Percentiles rank a stretch among this genome's conserved stretches.
Conservation (phyloP, 2,329 filamentous ascomycete genomes). For the Cytospora paraplurivora region DNA sequence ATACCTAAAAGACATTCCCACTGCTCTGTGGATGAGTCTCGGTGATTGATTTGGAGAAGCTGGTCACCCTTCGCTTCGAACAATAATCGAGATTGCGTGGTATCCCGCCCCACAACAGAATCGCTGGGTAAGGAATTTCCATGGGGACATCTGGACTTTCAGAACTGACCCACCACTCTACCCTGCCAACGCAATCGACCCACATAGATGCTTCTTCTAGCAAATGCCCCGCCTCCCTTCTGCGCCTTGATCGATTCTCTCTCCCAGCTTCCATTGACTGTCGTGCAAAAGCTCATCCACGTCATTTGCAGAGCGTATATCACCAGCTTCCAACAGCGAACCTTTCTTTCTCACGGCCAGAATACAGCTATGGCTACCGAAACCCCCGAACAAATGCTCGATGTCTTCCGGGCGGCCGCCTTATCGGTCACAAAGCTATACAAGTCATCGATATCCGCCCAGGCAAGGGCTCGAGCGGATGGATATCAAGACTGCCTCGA, state of each 20-base stretch:
- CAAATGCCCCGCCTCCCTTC: conserved; percentile 24
- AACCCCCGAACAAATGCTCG: conserved; percentile 68
- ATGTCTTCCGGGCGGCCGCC: conserved; percentile 89
- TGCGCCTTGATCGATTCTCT: conserved; percentile 16
- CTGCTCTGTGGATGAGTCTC: background rate
- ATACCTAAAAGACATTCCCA: background rate
- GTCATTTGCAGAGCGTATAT: conserved; percentile 32
- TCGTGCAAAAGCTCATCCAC: conserved; percentile 1
- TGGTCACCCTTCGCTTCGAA: conserved; percentile 13
- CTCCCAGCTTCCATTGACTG: conserved; percentile 7
- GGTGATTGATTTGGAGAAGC: conserved; percentile 5
- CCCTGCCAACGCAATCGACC: conserved; percentile 25
- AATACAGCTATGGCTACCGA: conserved; percentile 44
- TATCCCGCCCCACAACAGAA: conserved; percentile 9
- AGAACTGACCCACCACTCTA: conserved; percentile 13
- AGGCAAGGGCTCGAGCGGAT: conserved; percentile 72
- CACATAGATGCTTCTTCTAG: conserved; percentile 15
- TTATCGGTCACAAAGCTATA: conserved; percentile 95
- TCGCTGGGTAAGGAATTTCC: conserved; percentile 19
- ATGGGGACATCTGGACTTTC: background rate
- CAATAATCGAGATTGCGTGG: conserved; percentile 21
- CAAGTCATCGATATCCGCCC: conserved; percentile 81
- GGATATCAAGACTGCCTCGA: conserved; percentile 95
- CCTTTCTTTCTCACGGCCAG: conserved; percentile 34
- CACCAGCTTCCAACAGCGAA: conserved; percentile 6